Percentiles rank a stretch among this genome's conserved stretches.
phyloP scores from a whole-genome alignment of 2,329 filamentous ascomycete genomes.

The Plenodomus tracheiphilus region DNA sequence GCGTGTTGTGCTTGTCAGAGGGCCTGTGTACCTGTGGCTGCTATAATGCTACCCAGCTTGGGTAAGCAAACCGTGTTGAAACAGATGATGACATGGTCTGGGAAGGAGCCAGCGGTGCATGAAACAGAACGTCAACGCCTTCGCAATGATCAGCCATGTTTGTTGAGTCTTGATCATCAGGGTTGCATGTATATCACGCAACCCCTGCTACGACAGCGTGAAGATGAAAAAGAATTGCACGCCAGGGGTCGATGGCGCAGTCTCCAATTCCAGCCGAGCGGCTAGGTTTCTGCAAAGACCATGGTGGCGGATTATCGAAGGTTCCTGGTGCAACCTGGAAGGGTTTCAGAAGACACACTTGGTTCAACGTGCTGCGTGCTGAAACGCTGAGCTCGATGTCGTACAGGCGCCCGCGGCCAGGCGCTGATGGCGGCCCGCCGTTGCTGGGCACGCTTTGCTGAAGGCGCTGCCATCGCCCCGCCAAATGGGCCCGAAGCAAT shows the following conservation, averaged over 20 bases:
- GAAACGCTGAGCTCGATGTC: slow-evolving; percentile 32
- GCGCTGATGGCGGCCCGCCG: neutral
- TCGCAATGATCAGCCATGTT: neutral
- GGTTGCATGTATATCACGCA: neutral
- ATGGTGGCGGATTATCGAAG: slow-evolving; percentile 21
- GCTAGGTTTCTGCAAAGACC: slow-evolving; percentile 5
- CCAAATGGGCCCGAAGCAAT: no score
- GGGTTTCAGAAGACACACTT: slow-evolving; percentile 33
- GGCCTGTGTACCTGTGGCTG: no score
- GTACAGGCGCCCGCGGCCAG: neutral
- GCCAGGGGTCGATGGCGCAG: neutral
- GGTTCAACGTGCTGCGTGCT: slow-evolving; percentile 21
- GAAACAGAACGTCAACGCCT: neutral
- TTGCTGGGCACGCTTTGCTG: slow-evolving; percentile 20
- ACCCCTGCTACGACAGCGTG: neutral
- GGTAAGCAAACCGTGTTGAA: slow-evolving; percentile 7
- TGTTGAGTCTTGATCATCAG: neutral
- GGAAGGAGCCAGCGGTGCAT: neutral
- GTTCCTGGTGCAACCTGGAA: slow-evolving; percentile 22
- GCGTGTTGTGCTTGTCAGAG: neutral
- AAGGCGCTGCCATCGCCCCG: no score
- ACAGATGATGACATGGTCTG: slow-evolving; percentile 2
- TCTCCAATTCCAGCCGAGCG: neutral
- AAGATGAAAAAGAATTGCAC: neutral
- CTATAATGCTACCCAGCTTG: no score